These are phyloP conservation scores for Xylaria multiplex DNA, from an alignment of 2,329 filamentous ascomycete species.

Conservation along the genomic window DNA sequence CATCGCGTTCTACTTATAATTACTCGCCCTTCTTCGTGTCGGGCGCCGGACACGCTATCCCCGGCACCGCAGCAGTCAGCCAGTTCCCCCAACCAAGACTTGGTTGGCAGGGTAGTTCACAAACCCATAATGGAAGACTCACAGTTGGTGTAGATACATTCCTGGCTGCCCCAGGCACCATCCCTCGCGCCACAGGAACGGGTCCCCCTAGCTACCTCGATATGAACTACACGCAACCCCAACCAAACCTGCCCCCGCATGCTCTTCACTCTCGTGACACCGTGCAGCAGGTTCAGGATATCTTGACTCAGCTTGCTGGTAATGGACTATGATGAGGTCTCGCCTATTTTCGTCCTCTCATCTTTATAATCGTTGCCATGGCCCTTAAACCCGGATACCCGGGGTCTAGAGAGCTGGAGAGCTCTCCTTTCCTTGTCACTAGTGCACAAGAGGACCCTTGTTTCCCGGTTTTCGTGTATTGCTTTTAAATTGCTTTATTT, in stretches of 20 bases:
- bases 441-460: slow-evolving; percentile 4
- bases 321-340: slow-evolving; percentile 63
- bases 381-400: background rate
- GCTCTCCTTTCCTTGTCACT: background rate
- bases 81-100: slow-evolving; percentile 50
- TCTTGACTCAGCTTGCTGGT: slow-evolving; percentile 77
- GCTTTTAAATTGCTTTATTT: background rate
- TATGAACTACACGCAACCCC: slow-evolving; percentile 48
- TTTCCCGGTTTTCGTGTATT: background rate
- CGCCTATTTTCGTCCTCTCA: background rate
- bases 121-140: slow-evolving; percentile 43
- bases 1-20: slow-evolving; percentile 38
- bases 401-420: background rate
- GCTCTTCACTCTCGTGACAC: slow-evolving; percentile 50
- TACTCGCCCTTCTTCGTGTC: slow-evolving; percentile 35
- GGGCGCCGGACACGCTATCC: slow-evolving; percentile 35
- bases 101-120: slow-evolving; percentile 40
- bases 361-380: background rate
- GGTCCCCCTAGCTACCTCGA: slow-evolving; percentile 41
- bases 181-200: slow-evolving; percentile 41
- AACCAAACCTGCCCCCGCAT: slow-evolving; percentile 43
- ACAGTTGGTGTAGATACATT: slow-evolving; percentile 43
- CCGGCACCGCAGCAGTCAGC: slow-evolving; percentile 50
- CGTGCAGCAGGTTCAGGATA: slow-evolving; percentile 72
- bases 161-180: slow-evolving; percentile 44